Evolutionary conservation across 371 early-diverging fungal species (phyloP).

Genomic region (Apophysomyces trapeziformis): DNA sequence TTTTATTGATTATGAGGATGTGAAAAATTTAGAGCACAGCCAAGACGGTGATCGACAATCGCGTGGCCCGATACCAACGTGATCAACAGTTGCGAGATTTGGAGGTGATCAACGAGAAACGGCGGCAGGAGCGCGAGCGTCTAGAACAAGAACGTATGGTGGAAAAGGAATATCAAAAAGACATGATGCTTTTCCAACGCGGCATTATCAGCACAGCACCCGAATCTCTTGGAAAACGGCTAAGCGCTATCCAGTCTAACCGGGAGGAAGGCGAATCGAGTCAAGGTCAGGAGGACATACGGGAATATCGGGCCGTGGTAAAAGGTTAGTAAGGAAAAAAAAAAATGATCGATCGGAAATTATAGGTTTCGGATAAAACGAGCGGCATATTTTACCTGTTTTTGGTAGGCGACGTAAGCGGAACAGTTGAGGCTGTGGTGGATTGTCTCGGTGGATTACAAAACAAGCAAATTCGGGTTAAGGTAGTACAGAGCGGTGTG

Average conservation of each 20-base stretch:
- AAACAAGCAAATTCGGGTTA: slow-evolving; percentile 73
- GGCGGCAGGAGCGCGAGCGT: slow-evolving; percentile 61
- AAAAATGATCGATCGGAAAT: background rate
- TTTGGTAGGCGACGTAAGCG: slow-evolving; percentile 89
- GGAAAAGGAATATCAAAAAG: slow-evolving; percentile 61
- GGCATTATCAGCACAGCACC: slow-evolving; percentile 65
- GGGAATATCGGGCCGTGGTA: slow-evolving; percentile 56
- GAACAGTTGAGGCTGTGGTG: slow-evolving; percentile 91
- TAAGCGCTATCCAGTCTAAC: slow-evolving; percentile 38
- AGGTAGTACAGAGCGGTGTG: slow-evolving; percentile 80
- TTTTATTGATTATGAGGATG: too few species aligned
- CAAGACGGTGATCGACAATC: slow-evolving; percentile 75
- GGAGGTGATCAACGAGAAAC: slow-evolving; percentile 79
- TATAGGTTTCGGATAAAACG: too few species aligned
- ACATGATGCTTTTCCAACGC: slow-evolving; percentile 71
- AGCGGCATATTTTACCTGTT: background rate
- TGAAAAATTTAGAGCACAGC: slow-evolving; percentile 64
- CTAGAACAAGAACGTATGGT: slow-evolving; percentile 67
- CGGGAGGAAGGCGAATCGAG: slow-evolving; percentile 25
- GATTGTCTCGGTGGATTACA: slow-evolving; percentile 81
- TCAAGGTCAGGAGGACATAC: slow-evolving; percentile 46
- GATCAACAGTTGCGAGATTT: slow-evolving; percentile 68
- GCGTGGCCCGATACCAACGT: slow-evolving; percentile 63
- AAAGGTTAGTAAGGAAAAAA: slow-evolving; percentile 47
- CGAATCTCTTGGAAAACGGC: slow-evolving; percentile 50